Base-by-base conservation (phyloP, 345 rosid species). In the Hypericum androsaemum region DNA sequence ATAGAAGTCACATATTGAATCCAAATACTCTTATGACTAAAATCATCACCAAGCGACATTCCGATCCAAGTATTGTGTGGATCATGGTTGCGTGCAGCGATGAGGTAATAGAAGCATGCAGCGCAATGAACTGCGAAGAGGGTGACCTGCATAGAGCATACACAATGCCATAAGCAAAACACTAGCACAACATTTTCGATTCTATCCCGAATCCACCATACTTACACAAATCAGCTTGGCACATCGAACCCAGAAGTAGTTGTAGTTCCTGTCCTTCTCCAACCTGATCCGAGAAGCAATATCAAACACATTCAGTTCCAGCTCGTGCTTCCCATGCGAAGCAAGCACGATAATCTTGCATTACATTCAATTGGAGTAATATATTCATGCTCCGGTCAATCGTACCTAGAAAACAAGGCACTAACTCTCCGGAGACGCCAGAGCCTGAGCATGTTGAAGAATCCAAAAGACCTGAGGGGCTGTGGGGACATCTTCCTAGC, bases 381-480 rank as follows among this genome's bases (percentile, higher is more conserved):
- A n/a, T n/a, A n/a, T n/a, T n/a, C n/a, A n/a, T n/a, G n/a, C n/a
- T n/a, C n/a, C n/a, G n/a, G n/a, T n/a, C n/a, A n/a, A n/a, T 0
- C 37, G 7, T 71, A 92, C 97, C 98, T 81, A 41, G 97, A 79
- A 69, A 92, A 88, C 39, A 92, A 40, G 57, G 94, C 83, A 72
- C 98, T 72, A 46, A 92, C 95, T 83, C 98, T 83, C 6, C 98
- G 77, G 16, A 92, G 84, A 66, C 98, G 98, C 98, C 98, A 88
- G 1, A 88, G 95, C 53, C 98, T 86, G 61, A 92, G 90, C 97
- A 92, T 85, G 70, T 80, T 88, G 68, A 83, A 83, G 2, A 80
- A 71, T 43, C 88, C 95, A 67, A 83, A 92, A 0, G 79, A 54
- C 41, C 40, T 68, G 45, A 81, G 41, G 4, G 75, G 54, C 57